Evolutionary conservation across 148 eudicot genomes (phyloP).

Genomic region (Vaccinium vitisidaea): DNA sequence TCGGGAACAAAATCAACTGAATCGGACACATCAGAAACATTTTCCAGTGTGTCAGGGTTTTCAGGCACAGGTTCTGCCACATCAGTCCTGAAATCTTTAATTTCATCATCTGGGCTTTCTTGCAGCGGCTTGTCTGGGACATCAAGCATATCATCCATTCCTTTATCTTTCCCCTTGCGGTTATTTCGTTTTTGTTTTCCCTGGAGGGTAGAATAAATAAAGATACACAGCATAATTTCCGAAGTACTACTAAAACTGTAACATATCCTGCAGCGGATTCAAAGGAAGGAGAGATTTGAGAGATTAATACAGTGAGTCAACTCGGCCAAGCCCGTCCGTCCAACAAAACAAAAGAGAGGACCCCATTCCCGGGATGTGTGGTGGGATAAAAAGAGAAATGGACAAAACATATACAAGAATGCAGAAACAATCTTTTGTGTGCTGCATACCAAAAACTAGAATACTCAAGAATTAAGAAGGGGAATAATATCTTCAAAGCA

Average conservation of each 20-base stretch:
- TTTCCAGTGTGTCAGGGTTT: slow-evolving; percentile 59
- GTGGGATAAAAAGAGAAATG: not conserved
- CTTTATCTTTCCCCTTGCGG: slow-evolving; percentile 80
- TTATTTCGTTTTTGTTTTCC: slow-evolving; percentile 83
- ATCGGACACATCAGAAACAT: slow-evolving; percentile 78
- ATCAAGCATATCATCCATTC: slow-evolving; percentile 51
- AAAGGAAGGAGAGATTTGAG: not conserved
- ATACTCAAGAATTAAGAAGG: not conserved
- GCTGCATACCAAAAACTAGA: not conserved
- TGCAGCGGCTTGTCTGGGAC: slow-evolving; percentile 39
- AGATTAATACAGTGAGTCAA: not conserved
- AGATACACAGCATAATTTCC: not conserved
- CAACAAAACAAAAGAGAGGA: not conserved
- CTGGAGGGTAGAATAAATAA: slow-evolving; percentile 32
- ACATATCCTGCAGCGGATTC: not conserved
- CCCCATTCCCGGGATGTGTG: not conserved
- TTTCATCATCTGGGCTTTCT: slow-evolving; percentile 32
- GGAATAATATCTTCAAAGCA: not conserved
- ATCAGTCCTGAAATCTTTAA: slow-evolving; percentile 28
- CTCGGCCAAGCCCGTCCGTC: not conserved
- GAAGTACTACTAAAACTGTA: not conserved
- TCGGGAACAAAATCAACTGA: slow-evolving; percentile 52
- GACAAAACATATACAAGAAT: not conserved
- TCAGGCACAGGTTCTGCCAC: slow-evolving; percentile 43
- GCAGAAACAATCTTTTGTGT: not conserved